Evolutionary conservation across 306 rosid species (phyloP).

Genomic region (Gynostemma pentaphyllum): DNA sequence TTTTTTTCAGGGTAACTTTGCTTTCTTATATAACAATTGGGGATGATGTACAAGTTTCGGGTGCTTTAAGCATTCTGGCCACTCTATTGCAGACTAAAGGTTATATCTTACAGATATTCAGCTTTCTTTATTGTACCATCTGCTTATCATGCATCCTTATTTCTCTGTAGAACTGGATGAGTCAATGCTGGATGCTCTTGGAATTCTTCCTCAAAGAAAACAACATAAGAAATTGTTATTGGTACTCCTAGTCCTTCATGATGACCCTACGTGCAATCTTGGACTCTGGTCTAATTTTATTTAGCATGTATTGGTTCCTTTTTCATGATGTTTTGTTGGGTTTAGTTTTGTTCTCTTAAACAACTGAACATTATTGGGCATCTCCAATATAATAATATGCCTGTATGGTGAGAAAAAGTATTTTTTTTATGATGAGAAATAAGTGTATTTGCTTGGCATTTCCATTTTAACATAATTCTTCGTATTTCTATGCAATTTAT

Average conservation of each 20-base stretch:
- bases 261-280: background rate
- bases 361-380: background rate
- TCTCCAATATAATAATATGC: background rate
- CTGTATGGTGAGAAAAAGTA: background rate
- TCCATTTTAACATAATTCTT: background rate
- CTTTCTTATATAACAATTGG: constrained; percentile 61
- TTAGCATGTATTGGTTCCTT: background rate
- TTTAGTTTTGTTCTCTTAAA: background rate
- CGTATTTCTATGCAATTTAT: background rate
- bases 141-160: constrained; percentile 14
- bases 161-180: constrained; percentile 66
- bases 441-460: background rate
- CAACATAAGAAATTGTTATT: constrained; percentile 76
- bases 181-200: constrained; percentile 82
- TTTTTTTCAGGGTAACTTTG: constrained; percentile 52
- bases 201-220: constrained; percentile 92
- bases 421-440: too few species aligned
- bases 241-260: constrained; percentile 41
- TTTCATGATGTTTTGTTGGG: background rate
- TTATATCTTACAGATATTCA: constrained; percentile 17
- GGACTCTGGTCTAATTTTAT: background rate
- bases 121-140: constrained; percentile 13
- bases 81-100: constrained; percentile 93
- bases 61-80: constrained; percentile 66
- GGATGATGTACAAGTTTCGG: constrained; percentile 57